Evolutionary conservation across 2,329 filamentous ascomycete genomes (phyloP).

Genomic region (Neospermospora avenae): DNA sequence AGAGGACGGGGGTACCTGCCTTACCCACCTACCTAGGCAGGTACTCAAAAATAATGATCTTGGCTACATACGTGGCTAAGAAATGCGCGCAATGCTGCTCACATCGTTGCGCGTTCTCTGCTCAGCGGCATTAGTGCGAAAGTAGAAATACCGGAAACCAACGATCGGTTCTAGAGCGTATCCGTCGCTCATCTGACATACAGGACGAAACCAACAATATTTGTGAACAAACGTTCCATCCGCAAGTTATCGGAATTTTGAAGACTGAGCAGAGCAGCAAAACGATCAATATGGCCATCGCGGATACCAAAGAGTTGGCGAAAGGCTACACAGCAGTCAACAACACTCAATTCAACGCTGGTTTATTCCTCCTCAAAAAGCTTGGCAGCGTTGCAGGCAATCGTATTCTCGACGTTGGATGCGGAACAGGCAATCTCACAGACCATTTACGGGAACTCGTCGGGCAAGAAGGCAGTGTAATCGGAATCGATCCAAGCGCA

Average conservation of each 20-base stretch:
- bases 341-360: constrained; percentile 11
- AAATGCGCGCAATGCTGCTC: neutral
- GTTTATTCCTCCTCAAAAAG: constrained; percentile 8
- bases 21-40: too few relatives aligned
- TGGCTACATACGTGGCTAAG: too few relatives aligned
- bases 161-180: neutral
- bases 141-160: neutral
- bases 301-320: constrained; percentile 20
- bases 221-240: neutral
- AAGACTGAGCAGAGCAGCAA: neutral
- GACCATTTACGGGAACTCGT: constrained; percentile 8
- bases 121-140: neutral
- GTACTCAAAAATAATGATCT: too few relatives aligned
- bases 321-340: constrained; percentile 15
- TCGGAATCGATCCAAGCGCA: constrained; percentile 13
- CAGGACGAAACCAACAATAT: neutral
- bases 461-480: neutral
- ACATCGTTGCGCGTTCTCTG: neutral
- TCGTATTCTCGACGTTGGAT: constrained; percentile 36
- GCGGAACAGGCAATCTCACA: constrained; percentile 36
- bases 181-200: neutral
- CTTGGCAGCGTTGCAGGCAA: neutral
- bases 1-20: too few relatives aligned
- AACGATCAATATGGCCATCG: neutral
- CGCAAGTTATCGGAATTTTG: too few relatives aligned